These are phyloP conservation scores for Linum trigynum DNA, from an alignment of 345 rosid species.

Conservation along the genomic window DNA sequence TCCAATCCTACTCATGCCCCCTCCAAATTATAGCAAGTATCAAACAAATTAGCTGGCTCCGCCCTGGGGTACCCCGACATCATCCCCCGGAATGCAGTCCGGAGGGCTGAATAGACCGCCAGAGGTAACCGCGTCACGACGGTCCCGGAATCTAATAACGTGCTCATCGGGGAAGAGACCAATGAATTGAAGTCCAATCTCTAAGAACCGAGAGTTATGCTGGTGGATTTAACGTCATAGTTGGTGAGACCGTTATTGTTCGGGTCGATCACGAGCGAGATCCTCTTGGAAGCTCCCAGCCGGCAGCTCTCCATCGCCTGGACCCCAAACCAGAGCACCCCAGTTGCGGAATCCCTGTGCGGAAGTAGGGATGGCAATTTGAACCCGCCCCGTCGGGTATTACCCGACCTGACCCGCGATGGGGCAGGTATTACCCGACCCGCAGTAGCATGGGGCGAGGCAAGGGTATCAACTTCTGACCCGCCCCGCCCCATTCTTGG, in stretches of 20 bases:
- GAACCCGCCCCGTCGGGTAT: no score
- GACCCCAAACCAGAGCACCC: conserved; percentile 15
- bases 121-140: conserved; percentile 18
- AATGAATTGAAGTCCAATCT: conserved; percentile 4
- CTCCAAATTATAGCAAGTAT: conserved; percentile 23
- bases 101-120: conserved; percentile 10
- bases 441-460: no score
- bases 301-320: conserved; percentile 12
- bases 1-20: not conserved
- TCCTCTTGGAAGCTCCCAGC: not conserved
- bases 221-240: conserved; percentile 15
- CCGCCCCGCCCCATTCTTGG: no score
- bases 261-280: not conserved
- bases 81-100: conserved; percentile 8
- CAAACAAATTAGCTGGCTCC: not conserved
- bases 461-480: no score
- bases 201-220: conserved; percentile 15
- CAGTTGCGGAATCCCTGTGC: not conserved
- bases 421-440: no score
- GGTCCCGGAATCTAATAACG: conserved; percentile 26
- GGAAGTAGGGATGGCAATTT: no score
- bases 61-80: conserved; percentile 11
- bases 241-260: not conserved
- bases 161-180: not conserved
- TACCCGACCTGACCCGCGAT: no score